These are phyloP conservation scores for Saccharomyces pastorianus DNA, from an alignment of 1,139 yeast species.

Conservation along the genomic window DNA sequence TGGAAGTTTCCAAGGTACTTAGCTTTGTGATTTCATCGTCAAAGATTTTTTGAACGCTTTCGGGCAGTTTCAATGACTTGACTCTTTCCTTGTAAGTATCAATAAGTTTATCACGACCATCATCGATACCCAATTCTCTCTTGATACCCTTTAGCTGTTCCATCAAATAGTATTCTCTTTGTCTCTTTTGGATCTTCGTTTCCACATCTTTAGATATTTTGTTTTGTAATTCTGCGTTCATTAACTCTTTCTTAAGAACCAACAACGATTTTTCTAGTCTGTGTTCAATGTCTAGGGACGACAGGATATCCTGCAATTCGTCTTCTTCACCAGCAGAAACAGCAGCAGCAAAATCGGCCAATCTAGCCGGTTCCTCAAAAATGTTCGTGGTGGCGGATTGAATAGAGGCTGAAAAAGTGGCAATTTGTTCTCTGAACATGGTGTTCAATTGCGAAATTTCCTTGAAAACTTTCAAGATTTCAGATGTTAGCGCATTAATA, in stretches of 20 bases:
- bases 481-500: slow-evolving; percentile 64
- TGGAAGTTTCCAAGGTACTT: slow-evolving; percentile 57
- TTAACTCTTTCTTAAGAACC: slow-evolving; percentile 72
- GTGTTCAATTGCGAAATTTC: slow-evolving; percentile 53
- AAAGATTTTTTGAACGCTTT: slow-evolving; percentile 74
- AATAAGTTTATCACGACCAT: slow-evolving; percentile 74
- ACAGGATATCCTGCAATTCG: slow-evolving; percentile 63
- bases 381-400: slow-evolving; percentile 58
- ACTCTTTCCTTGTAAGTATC: slow-evolving; percentile 74
- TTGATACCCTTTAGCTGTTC: slow-evolving; percentile 72
- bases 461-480: slow-evolving; percentile 55
- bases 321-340: slow-evolving; percentile 61
- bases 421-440: slow-evolving; percentile 57
- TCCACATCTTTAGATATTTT: slow-evolving; percentile 61
- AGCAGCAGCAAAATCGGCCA: slow-evolving; percentile 75
- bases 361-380: slow-evolving; percentile 62
- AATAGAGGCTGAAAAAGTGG: slow-evolving; percentile 63
- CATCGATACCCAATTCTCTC: slow-evolving; percentile 83
- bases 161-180: slow-evolving; percentile 56
- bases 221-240: slow-evolving; percentile 57
- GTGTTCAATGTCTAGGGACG: slow-evolving; percentile 60
- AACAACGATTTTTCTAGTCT: slow-evolving; percentile 71
- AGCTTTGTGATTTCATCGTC: slow-evolving; percentile 78
- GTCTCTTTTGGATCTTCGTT: slow-evolving; percentile 57
- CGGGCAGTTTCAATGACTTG: slow-evolving; percentile 65